These are phyloP conservation scores for Hyaloscypha bicolor DNA, from an alignment of 495 filamentous ascomycete genomes.

Conservation along the genomic window DNA sequence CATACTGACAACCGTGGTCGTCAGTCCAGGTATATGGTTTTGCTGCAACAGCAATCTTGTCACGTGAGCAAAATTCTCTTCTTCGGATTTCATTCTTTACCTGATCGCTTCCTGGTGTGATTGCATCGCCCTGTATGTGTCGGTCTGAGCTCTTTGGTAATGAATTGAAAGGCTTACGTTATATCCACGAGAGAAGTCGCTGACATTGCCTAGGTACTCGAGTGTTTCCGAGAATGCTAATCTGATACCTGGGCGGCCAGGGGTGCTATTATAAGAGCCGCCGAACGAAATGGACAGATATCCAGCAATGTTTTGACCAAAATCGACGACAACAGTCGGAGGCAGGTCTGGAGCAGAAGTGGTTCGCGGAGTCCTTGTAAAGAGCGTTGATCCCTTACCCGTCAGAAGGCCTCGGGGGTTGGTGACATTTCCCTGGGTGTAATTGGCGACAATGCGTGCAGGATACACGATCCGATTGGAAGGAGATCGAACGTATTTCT, in stretches of 20 bases:
- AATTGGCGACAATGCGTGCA: conserved; percentile 16
- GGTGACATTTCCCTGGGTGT: conserved; percentile 34
- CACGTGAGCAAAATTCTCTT: conserved; percentile 11
- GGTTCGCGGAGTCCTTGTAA: conserved; percentile 23
- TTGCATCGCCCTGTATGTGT: conserved; percentile 32
- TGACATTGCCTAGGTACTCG: conserved; percentile 43
- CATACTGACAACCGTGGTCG: conserved; percentile 40
- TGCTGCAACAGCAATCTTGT: conserved; percentile 41
- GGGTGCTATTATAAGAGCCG: conserved; percentile 30
- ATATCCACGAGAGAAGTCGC: conserved; percentile 48
- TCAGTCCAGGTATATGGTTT: conserved; percentile 44
- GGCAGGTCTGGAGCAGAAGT: conserved; percentile 10
- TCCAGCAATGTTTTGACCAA: conserved; percentile 48
- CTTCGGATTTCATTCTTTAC: conserved; percentile 23
- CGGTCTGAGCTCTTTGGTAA: background rate
- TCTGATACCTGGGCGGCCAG: conserved; percentile 38
- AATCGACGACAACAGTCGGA: conserved; percentile 43
- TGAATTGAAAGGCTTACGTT: conserved; percentile 33
- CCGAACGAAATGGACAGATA: conserved; percentile 35
- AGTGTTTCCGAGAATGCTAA: conserved; percentile 49
- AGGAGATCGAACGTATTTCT: conserved; percentile 33
- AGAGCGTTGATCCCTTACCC: conserved; percentile 28
- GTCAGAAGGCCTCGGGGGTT: conserved; percentile 39
- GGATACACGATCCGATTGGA: conserved; percentile 21
- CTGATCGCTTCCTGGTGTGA: conserved; percentile 45